Evolutionary conservation across 345 rosid species (phyloP), one percentile per base, ranked within the genome.

Genomic region (Draba incana): DNA sequence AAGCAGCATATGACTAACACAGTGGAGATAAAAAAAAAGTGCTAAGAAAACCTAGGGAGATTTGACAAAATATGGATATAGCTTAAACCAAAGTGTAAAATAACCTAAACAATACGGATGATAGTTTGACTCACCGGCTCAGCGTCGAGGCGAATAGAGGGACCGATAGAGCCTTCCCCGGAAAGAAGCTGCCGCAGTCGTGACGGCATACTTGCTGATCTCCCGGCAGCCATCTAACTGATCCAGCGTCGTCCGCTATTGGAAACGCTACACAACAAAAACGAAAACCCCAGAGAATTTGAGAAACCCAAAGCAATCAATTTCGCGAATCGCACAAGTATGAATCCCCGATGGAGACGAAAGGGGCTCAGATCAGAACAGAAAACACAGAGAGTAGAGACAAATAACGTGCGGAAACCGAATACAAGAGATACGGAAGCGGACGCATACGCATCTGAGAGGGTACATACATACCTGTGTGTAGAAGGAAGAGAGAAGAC

Each of bases 171-270:
- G 37, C 84, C 87, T 64, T 93, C 98, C 14, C 96, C 98, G 60
- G 94, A 85, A 48, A 93, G 72, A 60, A 90, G 96, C 81, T 87
- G 97, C 62, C 97, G 87, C 60, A 90, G 81, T 73, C 98, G 83
- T 44, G 94, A 86, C 60, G 96, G 98, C 83, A 93, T 79, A 80
- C 85, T 85, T 81, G 97, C 84, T 75, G 98, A 87, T 82, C 98
- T 84, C 77, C 83, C 75, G 66, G 87, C 75, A 60, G 92, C 83
- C 98, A 90, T 90, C 80, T 67, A 64, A 63, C 61, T 41, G 43
- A 42, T 59, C 60, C 81, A 72, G 60, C 81, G 69, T 72, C 70
- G 69, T 72, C 70, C 63, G 81, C 72, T 74, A 74, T 75, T 82
- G 63, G 62, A 71, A 77, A 59, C 72, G 65, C 83, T 72, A 64